Percentiles rank a stretch among this genome's conserved stretches.
phyloP scores from a whole-genome alignment of 2,329 filamentous ascomycete species.

The Botrytis squamosa region DNA sequence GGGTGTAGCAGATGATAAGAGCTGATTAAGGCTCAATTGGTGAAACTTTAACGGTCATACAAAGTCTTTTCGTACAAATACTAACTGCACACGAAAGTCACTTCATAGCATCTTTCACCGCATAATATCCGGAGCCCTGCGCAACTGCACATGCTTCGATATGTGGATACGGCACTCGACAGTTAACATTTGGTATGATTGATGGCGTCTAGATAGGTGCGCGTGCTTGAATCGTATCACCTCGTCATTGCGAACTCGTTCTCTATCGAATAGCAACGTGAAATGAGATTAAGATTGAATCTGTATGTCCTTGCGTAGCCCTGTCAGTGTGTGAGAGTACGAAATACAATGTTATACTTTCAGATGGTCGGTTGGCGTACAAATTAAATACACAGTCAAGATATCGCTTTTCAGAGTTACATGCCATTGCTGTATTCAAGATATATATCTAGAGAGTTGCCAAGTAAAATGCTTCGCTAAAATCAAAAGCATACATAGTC shows the following conservation, averaged over 20 bases:
- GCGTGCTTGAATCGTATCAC: not conserved
- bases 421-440: not conserved
- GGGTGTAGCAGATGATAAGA: constrained; percentile 3
- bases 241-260: not conserved
- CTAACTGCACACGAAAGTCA: not conserved
- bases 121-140: not conserved
- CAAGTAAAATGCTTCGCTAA: not conserved
- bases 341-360: not conserved
- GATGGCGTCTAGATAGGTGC: not conserved
- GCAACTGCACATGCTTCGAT: not conserved
- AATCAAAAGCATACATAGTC: not conserved
- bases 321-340: not conserved
- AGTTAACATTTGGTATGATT: not conserved
- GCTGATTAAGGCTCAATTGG: not conserved
- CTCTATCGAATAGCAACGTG: not conserved
- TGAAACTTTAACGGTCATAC: constrained; percentile 2
- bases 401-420: not conserved
- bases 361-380: not conserved
- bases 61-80: not conserved
- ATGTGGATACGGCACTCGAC: not conserved
- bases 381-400: not conserved
- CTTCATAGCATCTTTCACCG: not conserved
- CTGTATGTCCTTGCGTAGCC: not conserved
- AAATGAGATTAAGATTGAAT: not conserved
- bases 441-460: not conserved